A percentile compares a stretch with the other conserved stretches of the same genome.
Evolutionary conservation across 352 stramenopile genomes (phyloP).

Genomic region (Salisapilia sapeloensis): DNA sequence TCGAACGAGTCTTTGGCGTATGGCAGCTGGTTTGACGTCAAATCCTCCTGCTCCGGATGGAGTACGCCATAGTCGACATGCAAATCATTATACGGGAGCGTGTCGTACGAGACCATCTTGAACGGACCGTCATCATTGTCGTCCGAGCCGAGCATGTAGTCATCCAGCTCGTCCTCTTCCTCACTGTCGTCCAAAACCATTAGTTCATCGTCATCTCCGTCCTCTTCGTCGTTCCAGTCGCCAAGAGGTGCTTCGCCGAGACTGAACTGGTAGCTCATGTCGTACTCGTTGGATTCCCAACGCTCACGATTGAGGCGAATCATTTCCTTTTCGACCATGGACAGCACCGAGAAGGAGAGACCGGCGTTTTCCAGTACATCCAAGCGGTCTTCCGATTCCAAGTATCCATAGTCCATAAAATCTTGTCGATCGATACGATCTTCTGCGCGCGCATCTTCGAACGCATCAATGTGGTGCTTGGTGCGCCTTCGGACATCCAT

Average conservation of each 20-base stretch:
- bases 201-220: slow-evolving; percentile 15
- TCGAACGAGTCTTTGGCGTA: slow-evolving; percentile 47
- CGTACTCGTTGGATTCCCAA: slow-evolving; percentile 76
- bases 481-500: slow-evolving; percentile 36
- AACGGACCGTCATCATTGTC: slow-evolving; percentile 15
- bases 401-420: slow-evolving; percentile 71
- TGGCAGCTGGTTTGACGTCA: slow-evolving; percentile 38
- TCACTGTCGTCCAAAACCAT: slow-evolving; percentile 30
- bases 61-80: slow-evolving; percentile 52
- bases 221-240: slow-evolving; percentile 34
- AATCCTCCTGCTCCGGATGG: slow-evolving; percentile 32
- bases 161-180: slow-evolving; percentile 10
- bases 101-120: slow-evolving; percentile 61
- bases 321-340: slow-evolving; percentile 40
- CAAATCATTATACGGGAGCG: slow-evolving; percentile 42
- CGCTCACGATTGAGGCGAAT: slow-evolving; percentile 64
- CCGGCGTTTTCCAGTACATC: slow-evolving; percentile 57
- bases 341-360: slow-evolving; percentile 44
- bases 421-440: slow-evolving; percentile 49
- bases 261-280: slow-evolving; percentile 67
- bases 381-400: slow-evolving; percentile 59
- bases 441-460: slow-evolving; percentile 38
- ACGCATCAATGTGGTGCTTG: slow-evolving; percentile 41
- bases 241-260: slow-evolving; percentile 44
- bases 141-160: slow-evolving; percentile 19